A percentile compares a stretch with the other conserved stretches of the same genome.
These are phyloP conservation scores for Cystofilobasidium bisporidii DNA, from an alignment of 768 basidiomycete genomes.

Conservation along the genomic window DNA sequence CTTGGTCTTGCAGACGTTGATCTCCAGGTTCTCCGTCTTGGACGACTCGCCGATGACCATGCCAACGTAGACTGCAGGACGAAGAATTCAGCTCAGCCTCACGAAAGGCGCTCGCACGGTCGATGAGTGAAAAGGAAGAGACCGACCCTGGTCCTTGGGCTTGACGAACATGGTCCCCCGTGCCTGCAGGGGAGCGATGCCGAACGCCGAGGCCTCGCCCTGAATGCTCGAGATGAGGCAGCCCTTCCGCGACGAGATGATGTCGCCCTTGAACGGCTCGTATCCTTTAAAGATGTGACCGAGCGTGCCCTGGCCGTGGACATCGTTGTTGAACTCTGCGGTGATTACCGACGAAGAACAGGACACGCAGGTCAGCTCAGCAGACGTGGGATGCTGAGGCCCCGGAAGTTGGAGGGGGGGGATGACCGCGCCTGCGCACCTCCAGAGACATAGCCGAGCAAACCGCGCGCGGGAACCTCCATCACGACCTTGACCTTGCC, in stretches of 20 bases:
- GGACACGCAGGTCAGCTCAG: too few relatives aligned
- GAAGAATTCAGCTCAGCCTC: neutral
- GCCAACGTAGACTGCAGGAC: slow-evolving; percentile 23
- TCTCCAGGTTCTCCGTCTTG: slow-evolving; percentile 20
- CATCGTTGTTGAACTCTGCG: slow-evolving; percentile 29
- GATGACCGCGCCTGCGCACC: too few relatives aligned
- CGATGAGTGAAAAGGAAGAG: neutral
- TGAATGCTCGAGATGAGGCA: slow-evolving; percentile 12
- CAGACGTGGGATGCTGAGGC: too few relatives aligned
- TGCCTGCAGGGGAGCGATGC: slow-evolving; percentile 22
- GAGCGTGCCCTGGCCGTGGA: slow-evolving; percentile 29
- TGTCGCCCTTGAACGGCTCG: slow-evolving; percentile 24
- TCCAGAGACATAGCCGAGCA: slow-evolving; percentile 27
- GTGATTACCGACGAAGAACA: too few relatives aligned
- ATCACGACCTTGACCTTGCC: slow-evolving; percentile 29
- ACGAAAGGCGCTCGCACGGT: neutral
- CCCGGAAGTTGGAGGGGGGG: too few relatives aligned
- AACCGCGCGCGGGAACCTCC: slow-evolving; percentile 28
- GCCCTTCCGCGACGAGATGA: slow-evolving; percentile 25
- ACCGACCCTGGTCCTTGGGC: slow-evolving; percentile 16
- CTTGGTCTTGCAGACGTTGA: slow-evolving; percentile 28
- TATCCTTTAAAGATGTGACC: slow-evolving; percentile 29
- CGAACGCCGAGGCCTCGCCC: slow-evolving; percentile 25
- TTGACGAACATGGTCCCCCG: slow-evolving; percentile 25
- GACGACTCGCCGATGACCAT: slow-evolving; percentile 23